A percentile compares a stretch with the other conserved stretches of the same genome.
Evolutionary conservation across 345 rosid genomes (phyloP).

Genomic region (Corymbia maculata): DNA sequence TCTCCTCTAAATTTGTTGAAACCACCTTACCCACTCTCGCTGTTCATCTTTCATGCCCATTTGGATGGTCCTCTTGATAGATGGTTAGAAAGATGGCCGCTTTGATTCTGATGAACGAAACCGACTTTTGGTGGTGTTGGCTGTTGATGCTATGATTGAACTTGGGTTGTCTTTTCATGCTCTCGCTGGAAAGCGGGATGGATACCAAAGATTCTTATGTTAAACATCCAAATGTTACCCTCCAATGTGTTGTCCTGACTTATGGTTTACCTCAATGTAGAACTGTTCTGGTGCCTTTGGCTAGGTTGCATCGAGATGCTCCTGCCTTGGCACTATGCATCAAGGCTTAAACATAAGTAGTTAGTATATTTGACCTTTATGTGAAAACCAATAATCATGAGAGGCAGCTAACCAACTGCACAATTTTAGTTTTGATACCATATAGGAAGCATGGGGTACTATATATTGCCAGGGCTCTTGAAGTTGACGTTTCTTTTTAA

Average conservation of each 20-base stretch:
- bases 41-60: neutral
- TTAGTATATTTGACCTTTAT: neutral
- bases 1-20: neutral
- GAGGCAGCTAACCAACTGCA: neutral
- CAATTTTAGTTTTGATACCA: neutral
- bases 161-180: neutral
- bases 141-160: neutral
- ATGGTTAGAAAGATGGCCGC: neutral
- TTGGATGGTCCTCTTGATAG: neutral
- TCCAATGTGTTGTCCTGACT: neutral
- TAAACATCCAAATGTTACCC: neutral
- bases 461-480: conserved; percentile 5
- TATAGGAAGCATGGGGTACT: neutral
- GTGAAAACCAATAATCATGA: neutral
- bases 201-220: neutral
- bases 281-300: neutral
- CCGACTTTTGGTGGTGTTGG: neutral
- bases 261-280: neutral
- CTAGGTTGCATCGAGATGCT: neutral
- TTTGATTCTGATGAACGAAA: neutral
- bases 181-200: neutral
- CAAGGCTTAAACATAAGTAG: neutral
- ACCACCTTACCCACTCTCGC: neutral
- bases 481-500: conserved; percentile 4
- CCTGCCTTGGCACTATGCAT: neutral